Conservation (phyloP, 108 stramenopile species). For the Aureococcus anophagefferens region DNA sequence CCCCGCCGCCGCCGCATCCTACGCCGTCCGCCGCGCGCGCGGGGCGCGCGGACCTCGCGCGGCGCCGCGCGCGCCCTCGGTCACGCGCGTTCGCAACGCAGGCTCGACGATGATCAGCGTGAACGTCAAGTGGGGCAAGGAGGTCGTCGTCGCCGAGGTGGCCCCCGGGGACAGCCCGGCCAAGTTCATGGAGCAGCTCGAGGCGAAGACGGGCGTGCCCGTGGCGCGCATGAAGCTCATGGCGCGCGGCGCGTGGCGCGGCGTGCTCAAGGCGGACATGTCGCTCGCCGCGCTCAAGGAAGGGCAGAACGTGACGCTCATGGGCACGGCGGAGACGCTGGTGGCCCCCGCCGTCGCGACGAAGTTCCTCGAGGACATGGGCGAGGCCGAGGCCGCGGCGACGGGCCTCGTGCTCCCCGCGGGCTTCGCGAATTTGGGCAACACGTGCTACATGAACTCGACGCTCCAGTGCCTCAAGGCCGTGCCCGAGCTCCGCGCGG, state of each 20-base stretch:
- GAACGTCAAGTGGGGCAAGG: constrained; percentile 90
- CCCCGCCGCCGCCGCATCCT: too few relatives aligned
- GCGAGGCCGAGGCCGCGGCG: constrained; percentile 70
- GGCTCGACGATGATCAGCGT: constrained; percentile 20
- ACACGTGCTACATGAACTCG: constrained; percentile 97
- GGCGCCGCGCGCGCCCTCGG: too few relatives aligned
- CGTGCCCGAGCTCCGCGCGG: constrained; percentile 70
- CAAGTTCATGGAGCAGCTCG: constrained; percentile 67
- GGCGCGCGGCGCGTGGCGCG: constrained; percentile 89
- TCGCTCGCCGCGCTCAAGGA: constrained; percentile 62
- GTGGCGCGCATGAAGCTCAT: constrained; percentile 90
- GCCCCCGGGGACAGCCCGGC: constrained; percentile 44
- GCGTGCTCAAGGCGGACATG: constrained; percentile 80
- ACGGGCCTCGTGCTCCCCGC: constrained; percentile 66
- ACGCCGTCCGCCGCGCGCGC: too few relatives aligned
- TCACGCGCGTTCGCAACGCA: too few relatives aligned
- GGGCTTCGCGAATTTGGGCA: constrained; percentile 90
- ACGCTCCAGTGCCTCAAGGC: constrained; percentile 85
- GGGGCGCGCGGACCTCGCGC: too few relatives aligned
- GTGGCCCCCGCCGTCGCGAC: constrained; percentile 14
- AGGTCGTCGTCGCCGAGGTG: constrained; percentile 56
- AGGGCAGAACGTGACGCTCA: constrained; percentile 72
- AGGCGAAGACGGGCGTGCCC: constrained; percentile 84
- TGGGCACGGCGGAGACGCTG: constrained; percentile 86
- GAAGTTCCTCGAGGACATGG: constrained; percentile 88